Evolutionary conservation across 202 grass and related monocot species (phyloP).

Genomic region (Setaria viridis): DNA sequence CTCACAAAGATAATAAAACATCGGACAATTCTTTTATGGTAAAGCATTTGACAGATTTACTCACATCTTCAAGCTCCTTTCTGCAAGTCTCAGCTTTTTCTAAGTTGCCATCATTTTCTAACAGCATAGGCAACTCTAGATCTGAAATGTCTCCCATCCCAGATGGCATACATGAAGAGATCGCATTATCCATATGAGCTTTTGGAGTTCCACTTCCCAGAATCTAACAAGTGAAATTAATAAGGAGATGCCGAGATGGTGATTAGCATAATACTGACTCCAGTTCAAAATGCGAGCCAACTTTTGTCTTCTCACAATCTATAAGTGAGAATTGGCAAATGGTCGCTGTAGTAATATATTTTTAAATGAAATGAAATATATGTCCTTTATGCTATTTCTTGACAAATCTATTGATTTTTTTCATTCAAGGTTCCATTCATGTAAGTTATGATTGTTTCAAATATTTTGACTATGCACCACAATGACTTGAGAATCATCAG

Average conservation of each 20-base stretch:
- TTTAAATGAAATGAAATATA: constrained; percentile 22
- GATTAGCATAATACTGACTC: constrained; percentile 33
- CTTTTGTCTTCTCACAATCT: constrained; percentile 14
- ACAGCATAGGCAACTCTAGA: constrained; percentile 67
- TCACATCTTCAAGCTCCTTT: constrained; percentile 94
- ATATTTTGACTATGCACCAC: constrained; percentile 6
- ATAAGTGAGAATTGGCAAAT: constrained; percentile 29
- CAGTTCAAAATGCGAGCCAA: constrained; percentile 3
- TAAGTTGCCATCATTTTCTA: constrained; percentile 82
- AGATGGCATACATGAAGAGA: constrained; percentile 41
- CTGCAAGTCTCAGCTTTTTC: constrained; percentile 88
- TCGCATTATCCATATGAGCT: constrained; percentile 47
- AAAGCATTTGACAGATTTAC: constrained; percentile 50
- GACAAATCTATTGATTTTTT: constrained; percentile 9
- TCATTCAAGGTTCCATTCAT: constrained; percentile 5
- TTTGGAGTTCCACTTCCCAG: constrained; percentile 52
- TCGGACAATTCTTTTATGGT: constrained; percentile 25
- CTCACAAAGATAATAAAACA: constrained; percentile 24
- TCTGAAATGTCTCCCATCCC: constrained; percentile 64
- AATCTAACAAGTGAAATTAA: constrained; percentile 64
- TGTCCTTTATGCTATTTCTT: constrained; percentile 31
- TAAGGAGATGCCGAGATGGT: constrained; percentile 9
- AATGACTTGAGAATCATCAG: background rate
- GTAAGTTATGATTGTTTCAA: constrained; percentile 21
- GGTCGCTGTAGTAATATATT: constrained; percentile 17